Base-by-base conservation (phyloP, 1,139 yeast species). In the Zygoascus meyerae region DNA sequence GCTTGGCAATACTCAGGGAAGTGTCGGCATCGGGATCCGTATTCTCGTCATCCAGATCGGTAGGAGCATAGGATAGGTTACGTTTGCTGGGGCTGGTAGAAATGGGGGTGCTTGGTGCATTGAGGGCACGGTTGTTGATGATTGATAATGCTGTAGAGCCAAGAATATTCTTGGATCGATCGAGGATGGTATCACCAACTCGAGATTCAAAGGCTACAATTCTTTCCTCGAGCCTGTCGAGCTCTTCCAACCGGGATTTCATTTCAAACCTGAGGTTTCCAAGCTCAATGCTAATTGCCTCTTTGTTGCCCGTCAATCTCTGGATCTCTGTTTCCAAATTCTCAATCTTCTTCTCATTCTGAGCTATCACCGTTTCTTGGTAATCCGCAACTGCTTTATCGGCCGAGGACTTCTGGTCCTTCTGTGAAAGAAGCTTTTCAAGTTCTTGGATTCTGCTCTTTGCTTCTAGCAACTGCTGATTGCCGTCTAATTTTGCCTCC, bases 141-240 rank as follows among this genome's bases (percentile, higher is more conserved):
- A 59, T 54, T 2, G 68, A 55, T 49, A 67, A 49, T 1, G 68
- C 55, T 2, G 68, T 59, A 9, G 67, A 54, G 1, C 69, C 65
- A 11, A 63, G 51, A 31, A 68, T 61, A 10, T 61, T 57, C 46
- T 60, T 58, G 26, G 68, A 58, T 37, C 65, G 60, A 5, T 64
- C 67, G 3, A 63, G 45, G 21, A 60, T 54, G 11, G 65, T 42
- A 7, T 56, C 54, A 37, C 55, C 51, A 37, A 66, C 48, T 34
- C 61, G 56, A 1, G 46, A 48, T 40, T 62, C 61, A 33, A 66
- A 55, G 3, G 52, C 49, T 5, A 53, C 57, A 9, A 63, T 63
- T 17, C 68, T 59, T 2, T 49, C 46, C 29, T 61, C 60, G 29
- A 68, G 47, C 18, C 49, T 43, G 36, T 54, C 54, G 31, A 66